Evolutionary conservation across 192 early-diverging fungal species (phyloP), one percentile per base, ranked within the genome.

Genomic region (Dissophora globulifera): DNA sequence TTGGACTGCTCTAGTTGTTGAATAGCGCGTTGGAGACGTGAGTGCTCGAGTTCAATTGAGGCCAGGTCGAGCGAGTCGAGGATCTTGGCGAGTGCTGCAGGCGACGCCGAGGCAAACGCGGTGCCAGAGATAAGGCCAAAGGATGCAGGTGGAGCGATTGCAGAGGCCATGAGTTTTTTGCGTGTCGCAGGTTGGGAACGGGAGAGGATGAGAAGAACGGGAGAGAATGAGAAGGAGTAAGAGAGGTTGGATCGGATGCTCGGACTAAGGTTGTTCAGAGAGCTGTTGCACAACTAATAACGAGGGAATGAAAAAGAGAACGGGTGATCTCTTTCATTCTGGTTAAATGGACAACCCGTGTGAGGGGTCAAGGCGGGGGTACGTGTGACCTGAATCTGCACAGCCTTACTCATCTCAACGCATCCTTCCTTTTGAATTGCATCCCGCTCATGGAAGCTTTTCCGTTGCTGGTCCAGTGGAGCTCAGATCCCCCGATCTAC

Each of bases 381-480:
- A n/a, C n/a, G n/a, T n/a, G n/a, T n/a, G n/a, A n/a, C n/a, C n/a
- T n/a, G n/a, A n/a, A n/a, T n/a, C n/a, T n/a, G n/a, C n/a, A n/a
- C n/a, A n/a, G n/a, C n/a, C n/a, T n/a, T n/a, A n/a, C n/a, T n/a
- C n/a, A n/a, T n/a, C n/a, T n/a, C n/a, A n/a, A n/a, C n/a, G n/a
- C n/a, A 8, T 54, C 35, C 29, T 19, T 35, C 32, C 30, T 4
- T 7, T 8, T 35, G 4, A 9, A 45, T 47, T 27, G n/a, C 20
- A 33, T 11, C 35, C 27, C 30, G 50, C 23, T 35, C 59, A 71
- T 71, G 72, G 51, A 76, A 26, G 50, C 63, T 32, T 76, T 76
- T 57, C 72, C 72, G 50, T 53, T 76, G 40, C 50, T 76, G 53
- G 40, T 54, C 16, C 63, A 67, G 50, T 76, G 63, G 72, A 66